Percentiles rank a stretch among this genome's conserved stretches.
Evolutionary conservation across 108 stramenopile species (phyloP).

Genomic region (Pseudonitzschia multiseries): DNA sequence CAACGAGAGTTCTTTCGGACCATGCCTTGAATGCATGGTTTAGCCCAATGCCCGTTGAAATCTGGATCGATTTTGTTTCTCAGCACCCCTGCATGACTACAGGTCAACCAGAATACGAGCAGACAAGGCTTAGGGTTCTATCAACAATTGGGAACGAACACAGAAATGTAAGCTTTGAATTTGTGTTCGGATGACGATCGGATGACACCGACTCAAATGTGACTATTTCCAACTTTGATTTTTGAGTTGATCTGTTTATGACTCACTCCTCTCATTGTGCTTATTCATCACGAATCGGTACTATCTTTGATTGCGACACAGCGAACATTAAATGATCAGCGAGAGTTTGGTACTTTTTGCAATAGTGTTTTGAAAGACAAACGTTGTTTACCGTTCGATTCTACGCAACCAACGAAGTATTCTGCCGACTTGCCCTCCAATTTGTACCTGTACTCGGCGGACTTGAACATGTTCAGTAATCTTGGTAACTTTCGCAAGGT

Average conservation of each 20-base stretch:
- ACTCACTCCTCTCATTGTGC: background rate
- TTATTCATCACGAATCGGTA: background rate
- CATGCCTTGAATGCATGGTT: slow-evolving; percentile 51
- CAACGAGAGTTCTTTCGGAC: slow-evolving; percentile 47
- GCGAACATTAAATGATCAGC: slow-evolving; percentile 21
- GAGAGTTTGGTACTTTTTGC: slow-evolving; percentile 35
- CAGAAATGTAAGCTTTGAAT: slow-evolving; percentile 11
- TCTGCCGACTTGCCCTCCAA: slow-evolving; percentile 50
- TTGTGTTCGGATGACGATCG: background rate
- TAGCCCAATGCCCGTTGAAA: slow-evolving; percentile 54
- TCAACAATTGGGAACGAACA: slow-evolving; percentile 54
- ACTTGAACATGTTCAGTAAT: slow-evolving; percentile 67
- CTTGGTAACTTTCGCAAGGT: slow-evolving; percentile 54
- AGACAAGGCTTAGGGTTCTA: slow-evolving; percentile 39
- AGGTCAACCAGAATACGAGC: slow-evolving; percentile 48
- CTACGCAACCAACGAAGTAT: slow-evolving; percentile 26
- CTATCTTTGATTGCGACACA: background rate
- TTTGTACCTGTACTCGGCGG: slow-evolving; percentile 67
- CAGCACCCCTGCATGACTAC: slow-evolving; percentile 53
- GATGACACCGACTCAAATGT: too few relatives aligned
- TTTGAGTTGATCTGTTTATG: too few relatives aligned
- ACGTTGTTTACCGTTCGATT: slow-evolving; percentile 51
- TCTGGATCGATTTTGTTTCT: slow-evolving; percentile 64
- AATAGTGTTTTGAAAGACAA: slow-evolving; percentile 31
- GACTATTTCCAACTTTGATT: too few relatives aligned